A percentile compares a stretch with the other conserved stretches of the same genome.
These are phyloP conservation scores for Strobilomyces dryophilus DNA, from an alignment of 768 basidiomycete genomes.

Conservation along the genomic window DNA sequence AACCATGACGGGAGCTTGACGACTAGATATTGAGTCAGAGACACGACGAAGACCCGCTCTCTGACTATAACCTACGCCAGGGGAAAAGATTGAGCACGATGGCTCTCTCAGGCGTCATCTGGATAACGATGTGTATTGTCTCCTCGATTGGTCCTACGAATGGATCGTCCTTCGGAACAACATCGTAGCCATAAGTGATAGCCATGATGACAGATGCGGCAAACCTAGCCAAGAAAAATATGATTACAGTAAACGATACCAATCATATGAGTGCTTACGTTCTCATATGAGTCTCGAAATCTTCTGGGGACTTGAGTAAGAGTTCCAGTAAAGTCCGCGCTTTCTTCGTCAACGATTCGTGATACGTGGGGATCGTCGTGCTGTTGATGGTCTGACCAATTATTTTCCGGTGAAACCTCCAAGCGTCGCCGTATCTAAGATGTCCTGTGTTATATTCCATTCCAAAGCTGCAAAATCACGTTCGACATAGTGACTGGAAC, in stretches of 20 bases:
- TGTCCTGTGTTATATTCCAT: constrained; percentile 22
- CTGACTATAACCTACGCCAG: constrained; percentile 12
- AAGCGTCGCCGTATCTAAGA: constrained; percentile 16
- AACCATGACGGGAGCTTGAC: constrained; percentile 19
- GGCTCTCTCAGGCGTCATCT: constrained; percentile 19
- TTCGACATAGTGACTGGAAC: not conserved
- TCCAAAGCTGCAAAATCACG: constrained; percentile 15
- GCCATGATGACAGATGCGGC: constrained; percentile 19
- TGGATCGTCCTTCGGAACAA: constrained; percentile 15
- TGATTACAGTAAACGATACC: not conserved
- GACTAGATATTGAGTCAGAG: constrained; percentile 9
- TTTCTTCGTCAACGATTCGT: constrained; percentile 8
- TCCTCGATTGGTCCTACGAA: constrained; percentile 15
- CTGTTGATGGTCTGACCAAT: constrained; percentile 12
- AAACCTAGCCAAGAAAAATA: constrained; percentile 7
- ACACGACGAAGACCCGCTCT: not conserved
- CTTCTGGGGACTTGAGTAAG: constrained; percentile 14
- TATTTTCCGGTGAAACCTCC: constrained; percentile 17
- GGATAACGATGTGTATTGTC: constrained; percentile 2
- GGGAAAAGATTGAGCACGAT: constrained; percentile 19
- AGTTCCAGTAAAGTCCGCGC: constrained; percentile 3
- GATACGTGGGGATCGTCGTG: constrained; percentile 9
- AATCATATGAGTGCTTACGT: constrained; percentile 16
- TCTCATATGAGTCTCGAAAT: constrained; percentile 11
- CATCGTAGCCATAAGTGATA: constrained; percentile 19